Conservation (phyloP, 305 asterid species). For the Solanum hybrid region DNA sequence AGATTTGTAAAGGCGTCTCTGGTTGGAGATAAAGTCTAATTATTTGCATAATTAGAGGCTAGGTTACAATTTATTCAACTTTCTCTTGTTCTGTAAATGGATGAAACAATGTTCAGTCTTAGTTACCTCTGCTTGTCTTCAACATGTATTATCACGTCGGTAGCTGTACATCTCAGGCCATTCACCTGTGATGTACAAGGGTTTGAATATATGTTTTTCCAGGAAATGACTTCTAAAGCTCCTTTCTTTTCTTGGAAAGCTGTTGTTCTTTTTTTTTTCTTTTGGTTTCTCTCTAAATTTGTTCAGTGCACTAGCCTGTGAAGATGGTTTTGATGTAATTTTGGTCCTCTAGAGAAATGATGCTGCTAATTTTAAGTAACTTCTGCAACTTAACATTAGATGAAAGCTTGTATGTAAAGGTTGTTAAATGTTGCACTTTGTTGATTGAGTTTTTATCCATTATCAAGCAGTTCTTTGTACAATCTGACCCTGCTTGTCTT, state of each 20-base stretch:
- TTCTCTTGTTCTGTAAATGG: not conserved
- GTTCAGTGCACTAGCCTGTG: not conserved
- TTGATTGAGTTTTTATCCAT: not conserved
- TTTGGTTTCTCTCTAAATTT: not conserved
- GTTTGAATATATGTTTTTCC: not conserved
- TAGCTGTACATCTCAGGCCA: not conserved
- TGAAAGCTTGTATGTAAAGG: not conserved
- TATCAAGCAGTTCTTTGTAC: not conserved
- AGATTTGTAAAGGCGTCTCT: not conserved
- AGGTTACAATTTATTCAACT: not conserved
- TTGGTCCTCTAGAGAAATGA: not conserved
- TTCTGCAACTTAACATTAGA: not conserved
- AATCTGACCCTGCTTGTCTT: not conserved
- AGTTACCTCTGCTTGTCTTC: not conserved
- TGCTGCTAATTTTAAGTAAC: not conserved
- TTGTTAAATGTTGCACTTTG: not conserved
- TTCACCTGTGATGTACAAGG: not conserved
- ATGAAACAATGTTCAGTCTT: not conserved
- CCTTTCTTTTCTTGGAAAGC: not conserved
- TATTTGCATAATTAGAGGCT: not conserved
- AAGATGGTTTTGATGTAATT: not conserved
- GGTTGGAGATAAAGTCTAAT: not conserved
- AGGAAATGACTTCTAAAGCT: not conserved
- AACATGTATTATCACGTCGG: not conserved
- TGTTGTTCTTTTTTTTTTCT: not conserved